phyloP scores from a whole-genome alignment of 169 alveolate genomes.

The Eimeria maxima region DNA sequence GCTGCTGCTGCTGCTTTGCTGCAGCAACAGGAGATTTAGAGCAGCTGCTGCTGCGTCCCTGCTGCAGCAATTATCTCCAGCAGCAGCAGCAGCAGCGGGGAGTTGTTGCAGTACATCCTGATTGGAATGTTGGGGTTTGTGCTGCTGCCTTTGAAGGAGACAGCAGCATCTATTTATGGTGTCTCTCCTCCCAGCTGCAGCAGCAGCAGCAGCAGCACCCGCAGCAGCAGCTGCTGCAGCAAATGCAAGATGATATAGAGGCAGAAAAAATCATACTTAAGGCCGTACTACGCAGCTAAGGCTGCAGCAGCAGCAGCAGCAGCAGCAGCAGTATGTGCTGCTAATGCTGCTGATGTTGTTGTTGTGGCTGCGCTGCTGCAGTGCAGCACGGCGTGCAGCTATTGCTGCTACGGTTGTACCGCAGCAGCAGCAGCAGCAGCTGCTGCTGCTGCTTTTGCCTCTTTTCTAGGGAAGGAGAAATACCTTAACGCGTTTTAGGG shows the following conservation, averaged over 20 bases:
- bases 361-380: not conserved
- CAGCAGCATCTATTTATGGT: constrained; percentile 4
- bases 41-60: constrained; percentile 64
- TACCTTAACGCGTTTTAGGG: not conserved
- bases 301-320: not conserved
- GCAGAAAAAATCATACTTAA: not conserved
- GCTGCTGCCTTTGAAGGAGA: constrained; percentile 43
- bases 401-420: not conserved
- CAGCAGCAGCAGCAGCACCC: constrained; percentile 15
- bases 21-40: constrained; percentile 25
- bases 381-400: not conserved
- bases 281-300: not conserved
- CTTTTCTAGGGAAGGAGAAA: not conserved
- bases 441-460: not conserved
- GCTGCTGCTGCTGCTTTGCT: constrained; percentile 53
- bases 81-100: not conserved
- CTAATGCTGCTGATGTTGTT: not conserved
- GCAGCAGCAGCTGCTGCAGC: constrained; percentile 12
- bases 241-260: not conserved
- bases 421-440: constrained; percentile 25
- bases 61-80: constrained; percentile 22
- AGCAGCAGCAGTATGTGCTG: not conserved
- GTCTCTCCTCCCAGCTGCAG: not conserved
- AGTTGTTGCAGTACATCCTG: constrained; percentile 23
- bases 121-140: constrained; percentile 1